Evolutionary conservation across 2,329 filamentous ascomycete species (phyloP), one percentile per base, ranked within the genome.

Genomic region (Aaosphaeria arxii): DNA sequence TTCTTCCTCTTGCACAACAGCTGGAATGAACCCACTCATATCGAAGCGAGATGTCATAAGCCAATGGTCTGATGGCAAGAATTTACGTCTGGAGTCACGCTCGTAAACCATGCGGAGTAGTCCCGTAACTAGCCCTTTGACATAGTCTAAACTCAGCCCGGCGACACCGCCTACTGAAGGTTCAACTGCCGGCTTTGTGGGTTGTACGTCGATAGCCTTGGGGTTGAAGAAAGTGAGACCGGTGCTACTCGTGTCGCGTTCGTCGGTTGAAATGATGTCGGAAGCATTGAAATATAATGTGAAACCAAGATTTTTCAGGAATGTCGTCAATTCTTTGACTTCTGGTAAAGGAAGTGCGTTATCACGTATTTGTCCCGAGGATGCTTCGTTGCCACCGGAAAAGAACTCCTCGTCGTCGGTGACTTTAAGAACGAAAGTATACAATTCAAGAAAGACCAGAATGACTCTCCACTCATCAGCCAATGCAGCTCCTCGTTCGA

Each of bases 331-430:
- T 3, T 81, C 75, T 53, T 86, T 85, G 4, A 97, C 78, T 46
- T 96, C 87, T 7, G 73, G 67, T 7, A 92, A 71, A 1, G 83
- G 81, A 5, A 97, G 76, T 40, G 88, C 85, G 66, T 89, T 85
- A 53, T 81, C 79, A 46, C 76, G 74, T 9, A 60, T 47, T 35
- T 66, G 59, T 7, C 50, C 54, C 3, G 64, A 61, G 11, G 56
- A 60, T 1, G 45, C 41, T 11, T 61, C 58, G 28, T 73, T 36
- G 69, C 73, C 52, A 47, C 79, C 78, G 48, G 83, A 81, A 52
- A 95, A 87, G 64, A 99, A 99, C 59, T 99, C 94, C 56, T 97
- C 92, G 54, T 99, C 94, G 58, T 99, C 94, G 66, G 92, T 95
- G 32, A 97, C 83, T 58, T 94, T 88, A 9, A 97, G 76, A 2